Evolutionary conservation across 1,284 basidiomycete genomes (phyloP), one percentile per base, ranked within the genome.

Genomic region (Ceratobasidium sp.): DNA sequence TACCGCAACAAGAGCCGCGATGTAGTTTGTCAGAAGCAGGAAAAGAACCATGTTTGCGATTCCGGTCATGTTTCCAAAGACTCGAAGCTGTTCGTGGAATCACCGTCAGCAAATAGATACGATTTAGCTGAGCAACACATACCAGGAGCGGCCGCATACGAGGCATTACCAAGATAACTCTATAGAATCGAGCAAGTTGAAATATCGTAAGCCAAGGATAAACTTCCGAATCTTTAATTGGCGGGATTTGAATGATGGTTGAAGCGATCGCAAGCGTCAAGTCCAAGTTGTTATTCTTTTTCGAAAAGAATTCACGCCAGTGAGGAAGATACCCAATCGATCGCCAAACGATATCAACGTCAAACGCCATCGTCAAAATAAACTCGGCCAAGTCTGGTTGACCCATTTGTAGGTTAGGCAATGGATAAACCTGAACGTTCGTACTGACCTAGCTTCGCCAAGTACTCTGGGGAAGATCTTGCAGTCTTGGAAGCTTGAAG

Each of bases 191-290:
- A 80, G 90, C 88, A 6, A 99, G 87, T 83, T 97, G 95, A 82
- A 99, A 95, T 56, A 95, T 90, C 1, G 96, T 98, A 81, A 99
- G 89, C 97, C 97, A 99, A 0, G 93, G 90, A 83, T 98, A 98
- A 2, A 92, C 88, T 2, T 81, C 78, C 6, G 93, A 93, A 42
- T 89, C 81, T 72, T 89, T 88, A 53, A 99, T 93, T 13, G 83
- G 88, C 0, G 97, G 97, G 56, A 98, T 93, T 84, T 98, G 95
- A 49, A 98, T 96, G 82, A 98, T 87, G 55, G 89, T 92, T 6
- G 93, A 93, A 1, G 89, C 90, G 66, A 98, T 83, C 0, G 94
- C 96, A n/a, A 99, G 87, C n/a, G 92, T 85, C 33, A 93, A 84
- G 84, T 99, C 97, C 58, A 97, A 86, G 85, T 89, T 89, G 82